Percentiles rank a stretch among this genome's conserved stretches.
These are phyloP conservation scores for Gloeostereum incarnatum DNA, from an alignment of 768 basidiomycete species.

Conservation along the genomic window DNA sequence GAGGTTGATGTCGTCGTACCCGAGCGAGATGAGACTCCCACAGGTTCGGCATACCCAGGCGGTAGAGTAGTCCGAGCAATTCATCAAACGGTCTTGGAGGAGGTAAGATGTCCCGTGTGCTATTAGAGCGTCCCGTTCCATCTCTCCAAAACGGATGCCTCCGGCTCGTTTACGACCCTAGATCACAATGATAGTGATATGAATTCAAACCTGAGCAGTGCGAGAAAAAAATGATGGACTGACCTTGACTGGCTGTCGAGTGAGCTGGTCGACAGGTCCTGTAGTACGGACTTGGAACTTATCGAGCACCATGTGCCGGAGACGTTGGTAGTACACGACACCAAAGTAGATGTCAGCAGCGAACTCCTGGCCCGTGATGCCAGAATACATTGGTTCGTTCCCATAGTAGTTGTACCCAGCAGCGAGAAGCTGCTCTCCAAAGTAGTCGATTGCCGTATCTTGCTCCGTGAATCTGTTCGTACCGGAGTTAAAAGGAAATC, in stretches of 20 bases:
- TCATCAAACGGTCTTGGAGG: slow-evolving; percentile 97
- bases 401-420: slow-evolving; percentile 99
- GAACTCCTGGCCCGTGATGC: slow-evolving; percentile 98
- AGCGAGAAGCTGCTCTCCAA: slow-evolving; percentile 87
- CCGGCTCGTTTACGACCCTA: slow-evolving; percentile 97
- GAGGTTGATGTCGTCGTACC: slow-evolving; percentile 82
- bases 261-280: slow-evolving; percentile 92
- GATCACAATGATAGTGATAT: slow-evolving; percentile 4
- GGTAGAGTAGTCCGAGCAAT: slow-evolving; percentile 99
- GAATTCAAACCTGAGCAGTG: slow-evolving; percentile 1
- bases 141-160: slow-evolving; percentile 99
- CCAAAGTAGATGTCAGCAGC: slow-evolving; percentile 98
- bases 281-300: slow-evolving; percentile 99
- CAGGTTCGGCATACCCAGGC: slow-evolving; percentile 98
- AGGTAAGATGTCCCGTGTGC: slow-evolving; percentile 99
- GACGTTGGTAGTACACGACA: slow-evolving; percentile 96
- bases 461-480: slow-evolving; percentile 78
- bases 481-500: slow-evolving; percentile 7
- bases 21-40: slow-evolving; percentile 91
- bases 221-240: slow-evolving; percentile 12
- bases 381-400: slow-evolving; percentile 99
- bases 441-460: slow-evolving; percentile 96
- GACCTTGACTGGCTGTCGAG: slow-evolving; percentile 95
- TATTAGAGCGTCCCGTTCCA: slow-evolving; percentile 98
- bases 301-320: slow-evolving; percentile 99